Base-by-base conservation (phyloP, 805 yeast genomes). In the Ogataea wickerhamii region DNA sequence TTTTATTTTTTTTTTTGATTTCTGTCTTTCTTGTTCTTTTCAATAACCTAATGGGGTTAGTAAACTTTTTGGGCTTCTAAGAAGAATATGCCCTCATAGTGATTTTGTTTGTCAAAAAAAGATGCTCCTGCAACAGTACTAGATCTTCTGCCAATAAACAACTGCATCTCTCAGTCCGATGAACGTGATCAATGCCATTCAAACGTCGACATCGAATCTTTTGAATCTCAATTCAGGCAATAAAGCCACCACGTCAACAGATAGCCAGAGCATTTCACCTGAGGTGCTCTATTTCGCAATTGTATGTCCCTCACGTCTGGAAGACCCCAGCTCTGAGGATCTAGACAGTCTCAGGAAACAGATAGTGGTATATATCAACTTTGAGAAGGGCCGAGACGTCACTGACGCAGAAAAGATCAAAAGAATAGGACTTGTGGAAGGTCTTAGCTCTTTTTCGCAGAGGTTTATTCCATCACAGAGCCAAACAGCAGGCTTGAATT, bases 361-460 rank as follows among this genome's bases (percentile, higher is more conserved):
- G 38, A 49, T 60, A 6, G 37, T 59, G 2, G 41, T 47, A 4
- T 58, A 48, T 44, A 18, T 58, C 18, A 37, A 38, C 32, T 49
- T 56, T 25, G 58, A 43, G 17, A 17, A 38, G 17, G 42, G 36
- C 13, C 36, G 52, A 13, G 43, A 37, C 8, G 36, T 50, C 16
- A 12, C 47, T 3, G 55, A 48, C 14, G 32, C 41, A 24, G 55
- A 55, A 26, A 49, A 47, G 33, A 41, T 51, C 18, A 49, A 46
- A 34, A 45, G 50, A 23, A 29, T 52, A 12, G 64, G 65, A 1
- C 40, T 60, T 10, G 43, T 56, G 4, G 47, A 52, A 30, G 65
- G 63, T 5, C 43, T 60, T 8, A 37, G 34, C 14, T 56, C 47
- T n/a, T 48, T 60, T 27, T 42, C 64, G 4, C 34, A 29, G 8